These are phyloP conservation scores for Trametopsis cervina DNA, from an alignment of 768 basidiomycete genomes.

Conservation along the genomic window DNA sequence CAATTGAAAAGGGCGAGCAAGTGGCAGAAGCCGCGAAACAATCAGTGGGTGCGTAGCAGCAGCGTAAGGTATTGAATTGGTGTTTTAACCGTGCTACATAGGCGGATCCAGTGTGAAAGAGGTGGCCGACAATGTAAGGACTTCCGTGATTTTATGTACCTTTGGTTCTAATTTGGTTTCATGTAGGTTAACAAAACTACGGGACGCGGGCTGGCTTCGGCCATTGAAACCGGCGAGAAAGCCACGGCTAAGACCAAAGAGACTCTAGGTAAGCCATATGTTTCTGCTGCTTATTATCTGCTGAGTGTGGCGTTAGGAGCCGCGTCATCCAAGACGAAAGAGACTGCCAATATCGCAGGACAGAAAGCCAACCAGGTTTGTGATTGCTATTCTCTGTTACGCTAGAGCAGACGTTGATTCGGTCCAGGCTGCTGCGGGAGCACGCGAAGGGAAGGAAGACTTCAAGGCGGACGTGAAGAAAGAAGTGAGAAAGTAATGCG, in stretches of 20 bases:
- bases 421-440: conserved; percentile 19
- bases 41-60: conserved; percentile 23
- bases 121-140: conserved; percentile 7
- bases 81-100: not conserved
- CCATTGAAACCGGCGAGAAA: conserved; percentile 35
- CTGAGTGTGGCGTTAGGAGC: conserved; percentile 23
- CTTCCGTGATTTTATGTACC: not conserved
- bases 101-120: conserved; percentile 3
- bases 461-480: conserved; percentile 23
- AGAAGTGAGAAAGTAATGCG: conserved; percentile 19
- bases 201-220: conserved; percentile 32
- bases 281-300: not conserved
- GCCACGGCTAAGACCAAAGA: conserved; percentile 32
- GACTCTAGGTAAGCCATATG: conserved; percentile 23
- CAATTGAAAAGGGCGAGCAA: conserved; percentile 34
- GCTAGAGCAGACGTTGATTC: not conserved
- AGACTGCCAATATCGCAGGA: conserved; percentile 25
- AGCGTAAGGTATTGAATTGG: not conserved
- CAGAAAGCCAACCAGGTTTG: conserved; percentile 36
- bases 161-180: not conserved
- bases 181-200: conserved; percentile 34
- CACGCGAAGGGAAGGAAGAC: conserved; percentile 19
- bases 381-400: no score
- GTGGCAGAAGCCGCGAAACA: conserved; percentile 31
- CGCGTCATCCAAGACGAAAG: conserved; percentile 30